Conservation (phyloP, 306 rosid genomes). For the Quercus aquifolioides region DNA sequence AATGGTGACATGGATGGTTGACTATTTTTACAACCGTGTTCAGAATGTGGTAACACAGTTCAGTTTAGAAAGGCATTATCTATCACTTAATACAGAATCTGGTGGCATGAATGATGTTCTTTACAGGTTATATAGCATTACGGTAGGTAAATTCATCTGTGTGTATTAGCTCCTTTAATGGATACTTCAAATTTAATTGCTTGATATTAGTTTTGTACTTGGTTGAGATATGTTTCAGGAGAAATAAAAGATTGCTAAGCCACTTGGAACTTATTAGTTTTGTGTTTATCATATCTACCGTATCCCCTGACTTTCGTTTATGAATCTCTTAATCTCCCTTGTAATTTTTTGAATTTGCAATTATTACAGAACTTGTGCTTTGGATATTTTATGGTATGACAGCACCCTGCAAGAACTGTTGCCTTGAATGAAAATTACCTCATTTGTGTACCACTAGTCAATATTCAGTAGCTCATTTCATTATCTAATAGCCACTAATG, state of each 20-base stretch:
- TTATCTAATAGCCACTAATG: neutral
- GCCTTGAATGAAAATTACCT: neutral
- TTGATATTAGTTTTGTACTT: neutral
- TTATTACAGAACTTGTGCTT: neutral
- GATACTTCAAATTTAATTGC: slow-evolving; percentile 3
- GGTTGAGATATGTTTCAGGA: neutral
- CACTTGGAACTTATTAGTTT: neutral
- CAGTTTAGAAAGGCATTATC: slow-evolving; percentile 58
- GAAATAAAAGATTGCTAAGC: neutral
- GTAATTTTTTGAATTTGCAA: neutral
- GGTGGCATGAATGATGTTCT: slow-evolving; percentile 99
- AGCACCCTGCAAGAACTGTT: neutral
- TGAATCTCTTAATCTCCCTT: neutral
- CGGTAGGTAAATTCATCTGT: slow-evolving; percentile 44
- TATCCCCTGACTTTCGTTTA: neutral
- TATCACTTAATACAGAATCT: slow-evolving; percentile 70
- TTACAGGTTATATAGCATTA: slow-evolving; percentile 61
- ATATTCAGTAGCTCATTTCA: neutral
- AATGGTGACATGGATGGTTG: slow-evolving; percentile 77
- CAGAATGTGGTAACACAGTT: slow-evolving; percentile 53
- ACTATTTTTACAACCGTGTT: slow-evolving; percentile 83
- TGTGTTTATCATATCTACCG: neutral
- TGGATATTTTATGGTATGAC: neutral
- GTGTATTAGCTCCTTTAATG: neutral
- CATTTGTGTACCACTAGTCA: neutral